Conservation (phyloP, 768 basidiomycete genomes). For the Omphalotus guepiniiformis region DNA sequence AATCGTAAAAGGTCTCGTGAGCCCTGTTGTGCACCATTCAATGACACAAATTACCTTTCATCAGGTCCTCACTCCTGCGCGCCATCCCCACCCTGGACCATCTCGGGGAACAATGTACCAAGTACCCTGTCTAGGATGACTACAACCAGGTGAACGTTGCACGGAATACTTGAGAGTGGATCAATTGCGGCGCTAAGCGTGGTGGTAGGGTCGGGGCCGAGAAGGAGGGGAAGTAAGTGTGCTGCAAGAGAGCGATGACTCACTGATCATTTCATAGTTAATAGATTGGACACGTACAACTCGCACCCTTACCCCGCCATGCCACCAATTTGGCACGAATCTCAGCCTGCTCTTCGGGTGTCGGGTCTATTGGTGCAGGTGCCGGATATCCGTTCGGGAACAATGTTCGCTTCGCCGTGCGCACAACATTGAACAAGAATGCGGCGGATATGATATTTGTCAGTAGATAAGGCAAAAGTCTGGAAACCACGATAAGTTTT, state of each 20-base stretch:
- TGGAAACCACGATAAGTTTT: slow-evolving; percentile 19
- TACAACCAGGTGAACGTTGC: slow-evolving; percentile 77
- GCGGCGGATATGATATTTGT: slow-evolving; percentile 45
- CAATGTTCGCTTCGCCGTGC: slow-evolving; percentile 60
- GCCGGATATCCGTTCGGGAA: slow-evolving; percentile 91
- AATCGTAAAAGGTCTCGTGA: no score
- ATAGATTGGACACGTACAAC: neutral
- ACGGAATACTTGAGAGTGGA: slow-evolving; percentile 54
- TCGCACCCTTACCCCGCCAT: slow-evolving; percentile 35
- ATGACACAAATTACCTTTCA: no score
- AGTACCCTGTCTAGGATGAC: slow-evolving; percentile 71
- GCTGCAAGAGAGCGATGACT: slow-evolving; percentile 27
- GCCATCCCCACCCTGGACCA: no score
- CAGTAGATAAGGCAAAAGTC: slow-evolving; percentile 69
- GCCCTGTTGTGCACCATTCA: no score
- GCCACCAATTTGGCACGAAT: slow-evolving; percentile 43
- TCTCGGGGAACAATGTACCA: slow-evolving; percentile 74
- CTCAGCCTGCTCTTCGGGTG: slow-evolving; percentile 65
- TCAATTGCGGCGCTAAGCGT: slow-evolving; percentile 56
- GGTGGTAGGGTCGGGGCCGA: slow-evolving; percentile 47
- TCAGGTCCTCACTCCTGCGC: no score
- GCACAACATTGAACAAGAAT: slow-evolving; percentile 49
- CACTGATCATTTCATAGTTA: neutral
- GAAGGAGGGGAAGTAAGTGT: slow-evolving; percentile 43
- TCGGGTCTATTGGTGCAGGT: slow-evolving; percentile 67